Evolutionary conservation across 352 stramenopile species (phyloP), one percentile per base, ranked within the genome.

Genomic region (Globisporangium lucens): DNA sequence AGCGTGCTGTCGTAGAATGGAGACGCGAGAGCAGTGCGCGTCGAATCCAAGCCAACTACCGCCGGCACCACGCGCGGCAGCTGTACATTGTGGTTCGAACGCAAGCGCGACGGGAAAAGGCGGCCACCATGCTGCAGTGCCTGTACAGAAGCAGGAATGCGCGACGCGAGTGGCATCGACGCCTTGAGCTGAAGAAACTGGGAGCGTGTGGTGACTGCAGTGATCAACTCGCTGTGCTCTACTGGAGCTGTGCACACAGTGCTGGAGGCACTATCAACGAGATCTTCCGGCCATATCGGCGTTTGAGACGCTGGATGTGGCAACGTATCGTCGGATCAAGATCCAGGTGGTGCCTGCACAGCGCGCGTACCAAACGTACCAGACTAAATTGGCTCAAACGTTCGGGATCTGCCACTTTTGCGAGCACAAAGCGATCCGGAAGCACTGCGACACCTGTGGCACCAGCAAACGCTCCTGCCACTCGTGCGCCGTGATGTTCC

Each of bases 331-430:
- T 1, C 69, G 63, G 3, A 63, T 88, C 8, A 63, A 71, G n/a
- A 46, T 46, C 4, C 58, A 60, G 10, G 59, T 80, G 10, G 61
- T 70, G 7, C 55, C 46, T 8, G 68, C 78, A 0, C 81, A 90
- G 51, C 78, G 73, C 1, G 65, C 71, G 4, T 89, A 83, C 46
- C 78, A 73, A 1, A 52, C 61, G 22, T 79, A 78, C 27, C 81
- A 89, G 52, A n/a, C 8, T 1, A 71, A 69, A 0, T 63, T 76
- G 53, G 13, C 4, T 1, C 29, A 15, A 0, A 46, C 52, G 0
- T 80, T 81, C 33, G 80, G 80, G 1, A 20, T 71, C 24, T 93
- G 85, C 51, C 53, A 47, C 0, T 67, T 86, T 22, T 93, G 85
- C 49, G 60, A 76, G 6, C 69, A 71, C 9, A 68, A 74, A 9